A percentile compares a stretch with the other conserved stretches of the same genome.
Conservation (phyloP, 257 asterid genomes). For the Ophiorrhiza pumila region DNA sequence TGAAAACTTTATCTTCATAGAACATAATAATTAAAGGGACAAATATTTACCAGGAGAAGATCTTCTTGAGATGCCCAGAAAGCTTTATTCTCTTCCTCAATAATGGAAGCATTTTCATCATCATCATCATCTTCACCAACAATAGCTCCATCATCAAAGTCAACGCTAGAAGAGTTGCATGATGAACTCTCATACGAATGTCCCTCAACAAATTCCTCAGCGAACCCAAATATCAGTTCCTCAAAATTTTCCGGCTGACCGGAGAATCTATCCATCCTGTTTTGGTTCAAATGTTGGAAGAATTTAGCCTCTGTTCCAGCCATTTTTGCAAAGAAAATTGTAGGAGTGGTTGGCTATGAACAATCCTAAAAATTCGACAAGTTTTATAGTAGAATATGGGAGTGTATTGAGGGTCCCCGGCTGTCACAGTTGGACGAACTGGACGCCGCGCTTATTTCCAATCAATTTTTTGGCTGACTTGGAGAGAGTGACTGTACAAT, state of each 20-base stretch:
- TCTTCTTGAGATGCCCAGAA: constrained; percentile 31
- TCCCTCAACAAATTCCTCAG: constrained; percentile 28
- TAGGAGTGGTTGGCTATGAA: background rate
- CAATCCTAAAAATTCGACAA: background rate
- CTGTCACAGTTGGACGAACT: constrained; percentile 15
- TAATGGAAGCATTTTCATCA: constrained; percentile 1
- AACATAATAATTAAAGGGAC: background rate
- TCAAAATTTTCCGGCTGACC: constrained; percentile 12
- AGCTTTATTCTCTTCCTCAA: constrained; percentile 19
- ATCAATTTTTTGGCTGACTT: background rate
- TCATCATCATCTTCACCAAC: constrained; percentile 11
- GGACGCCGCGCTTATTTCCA: background rate
- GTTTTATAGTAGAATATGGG: constrained; percentile 7
- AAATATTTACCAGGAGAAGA: constrained; percentile 23
- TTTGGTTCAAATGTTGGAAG: background rate
- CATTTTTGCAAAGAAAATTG: background rate
- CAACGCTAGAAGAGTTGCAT: constrained; percentile 1
- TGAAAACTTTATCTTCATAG: background rate
- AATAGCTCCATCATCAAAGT: background rate
- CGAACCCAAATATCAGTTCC: constrained; percentile 32
- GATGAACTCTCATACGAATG: constrained; percentile 20
- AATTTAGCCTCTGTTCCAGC: constrained; percentile 1
- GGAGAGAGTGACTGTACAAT: background rate
- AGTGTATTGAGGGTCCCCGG: constrained; percentile 1
- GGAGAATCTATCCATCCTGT: constrained; percentile 13